Evolutionary conservation across 306 rosid genomes (phyloP).

Genomic region (Purshia tridentata): DNA sequence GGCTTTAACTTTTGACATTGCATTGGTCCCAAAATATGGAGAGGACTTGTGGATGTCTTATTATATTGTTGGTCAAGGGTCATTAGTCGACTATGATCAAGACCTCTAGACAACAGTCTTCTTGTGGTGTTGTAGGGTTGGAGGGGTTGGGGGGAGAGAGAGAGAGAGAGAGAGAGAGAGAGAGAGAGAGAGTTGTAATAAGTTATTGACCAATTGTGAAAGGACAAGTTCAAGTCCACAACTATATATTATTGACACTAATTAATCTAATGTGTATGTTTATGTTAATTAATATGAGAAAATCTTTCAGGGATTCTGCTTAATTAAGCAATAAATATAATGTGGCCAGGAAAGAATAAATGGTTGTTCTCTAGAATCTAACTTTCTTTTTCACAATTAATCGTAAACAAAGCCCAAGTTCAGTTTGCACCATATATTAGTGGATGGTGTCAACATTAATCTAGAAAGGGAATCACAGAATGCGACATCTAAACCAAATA

Average conservation of each 20-base stretch:
- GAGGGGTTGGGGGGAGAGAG: background rate
- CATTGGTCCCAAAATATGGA: slow-evolving; percentile 7
- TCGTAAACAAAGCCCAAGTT: slow-evolving; percentile 2
- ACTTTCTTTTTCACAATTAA: background rate
- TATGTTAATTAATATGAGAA: slow-evolving; percentile 18
- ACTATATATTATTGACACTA: background rate
- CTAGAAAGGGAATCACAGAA: slow-evolving; percentile 34
- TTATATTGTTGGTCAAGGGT: slow-evolving; percentile 33
- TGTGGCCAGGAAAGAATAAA: slow-evolving; percentile 24
- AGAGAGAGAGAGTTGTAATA: slow-evolving; percentile 3
- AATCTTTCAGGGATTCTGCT: slow-evolving; percentile 31
- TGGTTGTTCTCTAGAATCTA: slow-evolving; percentile 23
- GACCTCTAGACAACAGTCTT: slow-evolving; percentile 24
- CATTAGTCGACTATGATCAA: slow-evolving; percentile 32
- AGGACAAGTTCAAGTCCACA: slow-evolving; percentile 22
- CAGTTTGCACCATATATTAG: slow-evolving; percentile 30
- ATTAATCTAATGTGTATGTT: background rate
- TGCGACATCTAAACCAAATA: slow-evolving; percentile 30
- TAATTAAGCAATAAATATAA: slow-evolving; percentile 14
- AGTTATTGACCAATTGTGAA: slow-evolving; percentile 14
- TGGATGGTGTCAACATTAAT: slow-evolving; percentile 41
- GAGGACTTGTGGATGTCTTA: slow-evolving; percentile 18
- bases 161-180: slow-evolving; percentile 14
- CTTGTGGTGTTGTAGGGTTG: background rate
- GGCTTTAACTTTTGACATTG: background rate